Evolutionary conservation across 192 early-diverging fungal genomes (phyloP).

Genomic region (Coemansia sp.): DNA sequence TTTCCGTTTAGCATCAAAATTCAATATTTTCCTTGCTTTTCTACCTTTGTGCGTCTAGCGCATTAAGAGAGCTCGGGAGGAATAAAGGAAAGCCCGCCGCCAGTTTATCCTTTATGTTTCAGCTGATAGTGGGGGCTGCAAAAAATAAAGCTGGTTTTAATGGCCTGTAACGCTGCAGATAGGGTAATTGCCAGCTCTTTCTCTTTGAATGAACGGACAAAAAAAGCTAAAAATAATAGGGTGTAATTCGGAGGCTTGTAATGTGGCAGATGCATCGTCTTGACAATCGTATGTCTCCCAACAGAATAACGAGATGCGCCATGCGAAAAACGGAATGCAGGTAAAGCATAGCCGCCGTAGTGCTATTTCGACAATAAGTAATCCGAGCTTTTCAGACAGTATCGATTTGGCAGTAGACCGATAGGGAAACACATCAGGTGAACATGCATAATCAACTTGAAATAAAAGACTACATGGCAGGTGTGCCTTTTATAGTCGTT

Average conservation of each 20-base stretch:
- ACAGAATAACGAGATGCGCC: slow-evolving; percentile 2
- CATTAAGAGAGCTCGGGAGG: too few species aligned
- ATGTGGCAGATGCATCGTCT: background rate
- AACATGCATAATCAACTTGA: too few species aligned
- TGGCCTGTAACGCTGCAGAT: background rate
- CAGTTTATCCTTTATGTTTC: background rate
- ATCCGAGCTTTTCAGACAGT: background rate
- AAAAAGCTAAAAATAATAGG: background rate
- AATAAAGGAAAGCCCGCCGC: too few species aligned
- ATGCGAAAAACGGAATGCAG: background rate
- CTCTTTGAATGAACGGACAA: background rate
- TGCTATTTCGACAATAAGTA: background rate
- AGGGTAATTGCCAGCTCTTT: background rate
- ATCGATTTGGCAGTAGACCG: background rate
- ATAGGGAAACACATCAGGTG: background rate
- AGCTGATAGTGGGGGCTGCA: background rate
- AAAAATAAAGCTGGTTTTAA: background rate
- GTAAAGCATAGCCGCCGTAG: background rate
- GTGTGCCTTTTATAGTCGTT: too few species aligned
- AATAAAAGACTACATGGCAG: too few species aligned
- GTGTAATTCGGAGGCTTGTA: slow-evolving; percentile 1
- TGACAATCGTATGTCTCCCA: background rate
- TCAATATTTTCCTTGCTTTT: background rate
- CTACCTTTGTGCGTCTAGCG: background rate
- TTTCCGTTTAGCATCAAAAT: background rate